phyloP scores from a whole-genome alignment of 2,329 filamentous ascomycete species.

The Fusarium pseudograminearum region DNA sequence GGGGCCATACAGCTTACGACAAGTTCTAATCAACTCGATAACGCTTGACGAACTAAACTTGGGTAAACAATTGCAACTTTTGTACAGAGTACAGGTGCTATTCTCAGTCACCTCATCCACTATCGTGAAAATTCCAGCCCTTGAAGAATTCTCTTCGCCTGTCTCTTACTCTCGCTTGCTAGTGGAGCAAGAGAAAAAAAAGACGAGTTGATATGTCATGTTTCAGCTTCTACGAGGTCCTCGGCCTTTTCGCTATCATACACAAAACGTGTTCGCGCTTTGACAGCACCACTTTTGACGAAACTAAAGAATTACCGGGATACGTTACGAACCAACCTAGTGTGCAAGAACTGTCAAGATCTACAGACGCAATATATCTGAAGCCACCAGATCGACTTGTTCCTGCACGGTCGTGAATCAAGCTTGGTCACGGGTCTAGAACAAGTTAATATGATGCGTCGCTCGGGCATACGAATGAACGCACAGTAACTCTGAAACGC shows the following conservation, averaged over 20 bases:
- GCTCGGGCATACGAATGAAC: background rate
- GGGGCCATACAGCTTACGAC: background rate
- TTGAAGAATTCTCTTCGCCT: background rate
- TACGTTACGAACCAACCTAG: background rate
- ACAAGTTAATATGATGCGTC: background rate
- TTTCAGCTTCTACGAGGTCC: background rate
- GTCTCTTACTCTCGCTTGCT: background rate
- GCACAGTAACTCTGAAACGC: slow-evolving; percentile 10
- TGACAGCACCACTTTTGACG: slow-evolving; percentile 1
- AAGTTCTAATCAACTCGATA: background rate
- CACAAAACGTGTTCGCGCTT: background rate
- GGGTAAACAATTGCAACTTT: background rate
- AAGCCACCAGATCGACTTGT: background rate
- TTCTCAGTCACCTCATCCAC: background rate
- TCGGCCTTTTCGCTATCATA: background rate
- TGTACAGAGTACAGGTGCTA: background rate
- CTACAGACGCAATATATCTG: background rate
- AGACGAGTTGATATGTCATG: background rate
- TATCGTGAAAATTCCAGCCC: background rate
- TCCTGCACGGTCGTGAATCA: background rate
- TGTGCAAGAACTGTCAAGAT: background rate
- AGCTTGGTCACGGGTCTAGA: background rate
- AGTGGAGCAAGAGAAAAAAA: background rate
- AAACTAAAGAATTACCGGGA: background rate
- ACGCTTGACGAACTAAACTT: background rate